These are phyloP conservation scores for Rhododendron simsii DNA, from an alignment of 148 eudicot species.

Conservation along the genomic window DNA sequence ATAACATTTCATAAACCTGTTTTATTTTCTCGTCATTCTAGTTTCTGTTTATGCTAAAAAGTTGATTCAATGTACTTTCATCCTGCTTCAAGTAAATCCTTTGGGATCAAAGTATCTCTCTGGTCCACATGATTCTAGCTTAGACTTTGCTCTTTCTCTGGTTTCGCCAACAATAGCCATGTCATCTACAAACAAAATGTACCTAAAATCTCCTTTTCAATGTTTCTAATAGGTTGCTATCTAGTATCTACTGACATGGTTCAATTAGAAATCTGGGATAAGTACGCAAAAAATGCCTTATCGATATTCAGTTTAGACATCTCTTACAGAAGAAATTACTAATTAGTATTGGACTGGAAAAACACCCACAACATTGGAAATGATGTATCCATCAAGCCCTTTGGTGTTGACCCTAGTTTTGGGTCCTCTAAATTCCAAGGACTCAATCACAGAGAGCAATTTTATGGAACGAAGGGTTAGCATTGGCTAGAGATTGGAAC, in stretches of 20 bases:
- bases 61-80: background rate
- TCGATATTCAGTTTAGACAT: background rate
- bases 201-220: background rate
- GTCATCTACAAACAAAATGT: background rate
- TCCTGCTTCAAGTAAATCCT: background rate
- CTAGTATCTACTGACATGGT: background rate
- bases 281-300: background rate
- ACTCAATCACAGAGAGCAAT: background rate
- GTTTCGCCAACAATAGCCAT: background rate
- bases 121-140: background rate
- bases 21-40: background rate
- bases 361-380: background rate
- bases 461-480: background rate
- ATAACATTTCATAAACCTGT: background rate
- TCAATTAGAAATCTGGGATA: background rate
- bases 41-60: background rate
- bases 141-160: background rate
- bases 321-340: background rate
- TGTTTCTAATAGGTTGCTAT: background rate
- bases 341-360: background rate
- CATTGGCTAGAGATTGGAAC: background rate
- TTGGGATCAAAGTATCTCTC: background rate
- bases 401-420: background rate
- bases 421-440: background rate
- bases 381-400: background rate